Evolutionary conservation across 495 filamentous ascomycete genomes (phyloP), one percentile per base, ranked within the genome.

Genomic region (Neurospora terricola): DNA sequence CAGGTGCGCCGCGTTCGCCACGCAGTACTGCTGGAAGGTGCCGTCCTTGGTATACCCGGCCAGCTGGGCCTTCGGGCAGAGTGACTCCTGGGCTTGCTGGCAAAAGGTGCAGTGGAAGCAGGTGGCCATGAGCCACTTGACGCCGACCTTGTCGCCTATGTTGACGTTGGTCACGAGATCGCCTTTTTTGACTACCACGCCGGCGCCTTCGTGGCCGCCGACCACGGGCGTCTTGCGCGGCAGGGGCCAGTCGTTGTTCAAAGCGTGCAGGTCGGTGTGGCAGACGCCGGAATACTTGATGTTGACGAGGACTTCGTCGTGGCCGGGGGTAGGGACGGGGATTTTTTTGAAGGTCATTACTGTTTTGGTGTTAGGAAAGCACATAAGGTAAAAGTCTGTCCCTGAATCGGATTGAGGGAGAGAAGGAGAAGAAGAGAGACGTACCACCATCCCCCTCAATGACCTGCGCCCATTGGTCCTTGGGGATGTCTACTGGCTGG

Each of bases 21-120:
- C 89, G 79, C 87, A 86, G 82, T 97, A 97, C 83, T 97, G 89
- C 83, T 97, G 94, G 86, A 97, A 97, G 68, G 90, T 89, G 39
- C 94, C 94, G 81, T 97, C 92, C 59, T 94, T 92, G 1, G 92
- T 95, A 82, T 97, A 97, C 39, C 94, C 94, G 4, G 92, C 94
- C 42, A 96, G 87, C 34, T 85, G 78, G 27, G 91, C 89, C 43
- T 91, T 75, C 1, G 87, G 78, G 83, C 94, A 97, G 3, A 96
- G 88, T 14, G 92, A 88, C 78, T 96, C 81, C 72, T 83, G 77
- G 21, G 86, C 80, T 72, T 87, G 84, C 79, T 88, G 87, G 86
- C 94, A 97, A 84, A 91, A 95, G 70, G 90, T 85, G 80, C 94
- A 97, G 70, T 82, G 78, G 12, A 92, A 82, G 82, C 94, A 96